Conservation (phyloP, 164 flowering plant species). For the Kalanchoe fedtschenkoi region DNA sequence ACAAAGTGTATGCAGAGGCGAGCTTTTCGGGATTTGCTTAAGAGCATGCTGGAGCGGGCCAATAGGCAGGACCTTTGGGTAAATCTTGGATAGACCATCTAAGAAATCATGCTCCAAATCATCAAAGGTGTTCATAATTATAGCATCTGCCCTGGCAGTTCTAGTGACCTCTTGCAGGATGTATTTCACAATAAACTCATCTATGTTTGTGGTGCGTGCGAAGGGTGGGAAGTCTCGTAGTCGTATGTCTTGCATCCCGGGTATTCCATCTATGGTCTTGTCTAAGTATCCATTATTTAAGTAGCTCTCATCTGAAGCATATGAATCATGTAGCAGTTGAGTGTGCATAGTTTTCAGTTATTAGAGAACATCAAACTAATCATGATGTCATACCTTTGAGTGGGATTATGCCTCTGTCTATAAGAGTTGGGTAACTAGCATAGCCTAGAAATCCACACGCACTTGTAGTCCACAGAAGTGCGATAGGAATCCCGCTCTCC, state of each 20-base stretch:
- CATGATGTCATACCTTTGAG: conserved; percentile 30
- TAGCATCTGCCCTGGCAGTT: conserved; percentile 14
- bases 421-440: conserved; percentile 17
- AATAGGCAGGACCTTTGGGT: conserved; percentile 15
- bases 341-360: background rate
- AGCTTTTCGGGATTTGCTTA: conserved; percentile 6
- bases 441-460: conserved; percentile 45
- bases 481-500: conserved; percentile 29
- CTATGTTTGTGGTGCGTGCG: conserved; percentile 22
- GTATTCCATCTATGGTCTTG: conserved; percentile 24
- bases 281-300: conserved; percentile 29
- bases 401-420: conserved; percentile 25
- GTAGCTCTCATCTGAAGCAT: conserved; percentile 20
- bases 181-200: conserved; percentile 21
- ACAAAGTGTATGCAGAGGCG: conserved; percentile 7
- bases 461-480: conserved; percentile 32
- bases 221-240: conserved; percentile 29
- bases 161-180: conserved; percentile 6
- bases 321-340: background rate
- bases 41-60: conserved; percentile 26
- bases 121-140: conserved; percentile 36
- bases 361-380: background rate
- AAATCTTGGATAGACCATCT: conserved; percentile 14
- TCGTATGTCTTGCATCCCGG: conserved; percentile 26
- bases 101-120: conserved; percentile 25